phyloP scores from a whole-genome alignment of 257 asterid species.

The Jacaranda copaia region DNA sequence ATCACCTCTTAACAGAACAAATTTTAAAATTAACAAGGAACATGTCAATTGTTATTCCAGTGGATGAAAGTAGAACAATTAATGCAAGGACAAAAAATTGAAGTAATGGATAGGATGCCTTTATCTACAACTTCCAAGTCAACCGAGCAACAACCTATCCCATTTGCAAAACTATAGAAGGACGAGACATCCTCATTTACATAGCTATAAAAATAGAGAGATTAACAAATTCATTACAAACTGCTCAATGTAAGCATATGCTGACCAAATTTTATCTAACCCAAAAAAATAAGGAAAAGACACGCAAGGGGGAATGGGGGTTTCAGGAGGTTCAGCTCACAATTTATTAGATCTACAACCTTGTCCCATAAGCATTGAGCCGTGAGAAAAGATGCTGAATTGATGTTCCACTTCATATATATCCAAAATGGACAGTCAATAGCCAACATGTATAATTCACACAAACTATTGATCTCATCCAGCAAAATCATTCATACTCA shows the following conservation, averaged over 20 bases:
- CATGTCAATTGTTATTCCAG: background rate
- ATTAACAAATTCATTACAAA: no score
- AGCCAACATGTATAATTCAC: background rate
- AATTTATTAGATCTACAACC: no score
- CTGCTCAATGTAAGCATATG: no score
- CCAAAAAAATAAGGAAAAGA: no score
- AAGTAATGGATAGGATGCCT: background rate
- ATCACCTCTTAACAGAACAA: background rate
- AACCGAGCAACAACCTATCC: no score
- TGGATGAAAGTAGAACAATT: background rate
- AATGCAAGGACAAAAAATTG: background rate
- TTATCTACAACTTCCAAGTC: background rate
- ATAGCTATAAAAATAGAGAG: no score
- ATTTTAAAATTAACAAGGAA: background rate
- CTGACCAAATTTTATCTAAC: no score
- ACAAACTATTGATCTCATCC: background rate
- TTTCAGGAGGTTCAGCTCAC: no score
- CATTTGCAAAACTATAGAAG: no score
- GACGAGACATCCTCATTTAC: no score
- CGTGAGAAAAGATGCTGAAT: background rate
- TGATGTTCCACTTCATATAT: background rate
- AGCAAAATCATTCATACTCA: background rate
- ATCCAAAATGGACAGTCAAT: background rate
- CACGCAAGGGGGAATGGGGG: no score
- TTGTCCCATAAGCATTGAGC: background rate